These are phyloP conservation scores for Mycosphaerella sp. DNA, from an alignment of 2,329 filamentous ascomycete genomes.

Conservation along the genomic window DNA sequence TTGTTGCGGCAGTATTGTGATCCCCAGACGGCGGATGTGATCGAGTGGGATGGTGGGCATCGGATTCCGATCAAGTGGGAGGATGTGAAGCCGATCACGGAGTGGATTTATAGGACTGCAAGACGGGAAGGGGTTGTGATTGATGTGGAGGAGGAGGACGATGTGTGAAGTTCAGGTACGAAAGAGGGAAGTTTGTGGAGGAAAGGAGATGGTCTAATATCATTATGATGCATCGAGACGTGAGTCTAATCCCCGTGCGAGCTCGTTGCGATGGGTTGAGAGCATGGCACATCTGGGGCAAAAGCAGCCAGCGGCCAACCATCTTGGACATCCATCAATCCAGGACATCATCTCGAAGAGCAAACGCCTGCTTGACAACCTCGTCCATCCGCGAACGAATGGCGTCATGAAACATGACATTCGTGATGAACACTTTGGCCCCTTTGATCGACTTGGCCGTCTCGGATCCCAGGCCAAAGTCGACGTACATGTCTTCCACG, in stretches of 20 bases:
- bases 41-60: slow-evolving; percentile 71
- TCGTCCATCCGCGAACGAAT: slow-evolving; percentile 67
- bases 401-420: slow-evolving; percentile 80
- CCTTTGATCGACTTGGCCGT: slow-evolving; percentile 69
- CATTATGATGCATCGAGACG: too few relatives aligned
- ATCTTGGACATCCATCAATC: slow-evolving; percentile 37
- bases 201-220: too few relatives aligned
- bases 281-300: neutral
- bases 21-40: slow-evolving; percentile 46
- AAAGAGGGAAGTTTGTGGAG: too few relatives aligned
- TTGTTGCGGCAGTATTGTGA: slow-evolving; percentile 56
- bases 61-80: slow-evolving; percentile 60
- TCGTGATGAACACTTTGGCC: slow-evolving; percentile 77
- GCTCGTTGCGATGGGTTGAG: neutral
- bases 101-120: slow-evolving; percentile 48
- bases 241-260: neutral
- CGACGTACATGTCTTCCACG: slow-evolving; percentile 88
- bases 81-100: slow-evolving; percentile 56
- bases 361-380: slow-evolving; percentile 69
- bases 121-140: slow-evolving; percentile 41
- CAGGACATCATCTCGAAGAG: slow-evolving; percentile 62
- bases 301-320: too few relatives aligned
- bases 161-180: neutral
- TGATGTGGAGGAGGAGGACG: neutral
- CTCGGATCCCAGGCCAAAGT: slow-evolving; percentile 64